Percentiles rank a stretch among this genome's conserved stretches.
phyloP scores from a whole-genome alignment of 129 eudicot species.

The Ambrosia trifida region DNA sequence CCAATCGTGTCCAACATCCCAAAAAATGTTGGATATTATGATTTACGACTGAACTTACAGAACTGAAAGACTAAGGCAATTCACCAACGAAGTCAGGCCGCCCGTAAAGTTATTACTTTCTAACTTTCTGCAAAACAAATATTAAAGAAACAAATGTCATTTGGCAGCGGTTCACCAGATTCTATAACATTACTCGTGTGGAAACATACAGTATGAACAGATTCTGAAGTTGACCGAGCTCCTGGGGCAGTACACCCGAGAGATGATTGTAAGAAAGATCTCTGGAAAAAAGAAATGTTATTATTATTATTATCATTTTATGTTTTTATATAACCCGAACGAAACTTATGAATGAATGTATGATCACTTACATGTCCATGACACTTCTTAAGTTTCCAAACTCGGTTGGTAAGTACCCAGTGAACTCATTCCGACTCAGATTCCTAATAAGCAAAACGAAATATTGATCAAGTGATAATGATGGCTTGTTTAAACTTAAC shows the following conservation, averaged over 20 bases:
- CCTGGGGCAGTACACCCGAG: conserved; percentile 79
- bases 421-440: conserved; percentile 68
- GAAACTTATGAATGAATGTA: not conserved
- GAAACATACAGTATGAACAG: conserved; percentile 72
- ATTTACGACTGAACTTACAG: conserved; percentile 48
- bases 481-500: not conserved
- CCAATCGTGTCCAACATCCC: not conserved
- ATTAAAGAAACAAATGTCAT: not conserved
- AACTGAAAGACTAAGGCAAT: conserved; percentile 71
- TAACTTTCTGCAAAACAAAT: conserved; percentile 53
- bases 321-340: not conserved
- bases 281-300: conserved; percentile 34
- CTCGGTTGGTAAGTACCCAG: conserved; percentile 79
- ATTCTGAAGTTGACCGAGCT: conserved; percentile 91
- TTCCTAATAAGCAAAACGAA: conserved; percentile 43
- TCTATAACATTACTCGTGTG: not conserved
- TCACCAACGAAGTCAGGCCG: conserved; percentile 62
- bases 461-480: not conserved
- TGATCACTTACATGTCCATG: conserved; percentile 73
- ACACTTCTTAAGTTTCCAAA: conserved; percentile 91
- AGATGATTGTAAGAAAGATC: conserved; percentile 85
- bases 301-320: not conserved
- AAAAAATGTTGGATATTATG: not conserved
- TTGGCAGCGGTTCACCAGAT: not conserved
- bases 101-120: conserved; percentile 88